A percentile compares a stretch with the other conserved stretches of the same genome.
Conservation (phyloP, 208 protist genomes). For the Strigomonas culicis region DNA sequence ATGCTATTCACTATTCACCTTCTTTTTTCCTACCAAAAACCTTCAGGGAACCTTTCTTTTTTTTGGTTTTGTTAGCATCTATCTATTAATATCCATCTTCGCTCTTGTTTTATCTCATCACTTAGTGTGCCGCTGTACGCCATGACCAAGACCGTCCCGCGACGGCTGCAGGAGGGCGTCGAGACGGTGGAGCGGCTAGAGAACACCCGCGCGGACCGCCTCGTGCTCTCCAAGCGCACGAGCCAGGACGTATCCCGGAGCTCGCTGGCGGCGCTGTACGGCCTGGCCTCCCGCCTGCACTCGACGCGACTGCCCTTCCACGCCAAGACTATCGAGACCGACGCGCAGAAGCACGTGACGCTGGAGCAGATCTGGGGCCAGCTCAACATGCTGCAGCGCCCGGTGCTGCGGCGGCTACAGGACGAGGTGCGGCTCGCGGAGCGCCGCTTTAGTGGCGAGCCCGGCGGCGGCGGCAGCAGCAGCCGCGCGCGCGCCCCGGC, state of each 20-base stretch:
- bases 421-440: constrained; percentile 51
- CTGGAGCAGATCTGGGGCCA: constrained; percentile 89
- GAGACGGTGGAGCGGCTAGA: constrained; percentile 15
- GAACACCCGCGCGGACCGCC: constrained; percentile 27
- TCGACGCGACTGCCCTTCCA: constrained; percentile 61
- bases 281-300: constrained; percentile 70
- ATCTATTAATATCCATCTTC: background rate
- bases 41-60: constrained; percentile 4
- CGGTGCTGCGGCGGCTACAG: constrained; percentile 74
- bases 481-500: background rate
- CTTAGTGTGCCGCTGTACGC: background rate
- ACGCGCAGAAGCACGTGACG: constrained; percentile 54
- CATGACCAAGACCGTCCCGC: constrained; percentile 16
- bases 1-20: too few relatives aligned
- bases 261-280: constrained; percentile 72
- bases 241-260: constrained; percentile 37
- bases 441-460: constrained; percentile 25
- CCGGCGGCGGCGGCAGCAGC: background rate
- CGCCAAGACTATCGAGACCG: constrained; percentile 55
- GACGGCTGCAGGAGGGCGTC: constrained; percentile 18
- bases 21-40: too few relatives aligned
- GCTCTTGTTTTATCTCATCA: constrained; percentile 6
- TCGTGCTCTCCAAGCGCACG: constrained; percentile 37
- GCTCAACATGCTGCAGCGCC: constrained; percentile 71
- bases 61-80: background rate